Evolutionary conservation across 768 basidiomycete species (phyloP).

Genomic region (Xerocomus spinulosus): DNA sequence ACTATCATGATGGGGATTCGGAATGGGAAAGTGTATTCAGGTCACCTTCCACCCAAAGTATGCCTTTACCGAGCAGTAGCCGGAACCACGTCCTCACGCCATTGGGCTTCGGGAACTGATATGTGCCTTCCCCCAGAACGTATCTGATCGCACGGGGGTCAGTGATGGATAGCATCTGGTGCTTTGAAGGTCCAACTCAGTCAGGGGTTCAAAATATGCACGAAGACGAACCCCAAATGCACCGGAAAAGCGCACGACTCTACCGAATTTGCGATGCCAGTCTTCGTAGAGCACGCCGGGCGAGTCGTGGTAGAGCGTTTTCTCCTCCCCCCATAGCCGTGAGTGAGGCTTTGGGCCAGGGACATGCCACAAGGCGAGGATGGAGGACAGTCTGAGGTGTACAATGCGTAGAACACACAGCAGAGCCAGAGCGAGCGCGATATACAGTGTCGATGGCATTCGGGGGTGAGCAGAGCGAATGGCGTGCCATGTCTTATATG

Average conservation of each 20-base stretch:
- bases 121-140: conserved; percentile 51
- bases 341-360: conserved; percentile 50
- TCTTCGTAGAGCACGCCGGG: conserved; percentile 50
- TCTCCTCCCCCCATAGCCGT: conserved; percentile 59
- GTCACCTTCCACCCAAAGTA: conserved; percentile 63
- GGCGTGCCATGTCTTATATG: conserved; percentile 9
- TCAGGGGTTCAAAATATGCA: conserved; percentile 1
- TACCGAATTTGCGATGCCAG: conserved; percentile 54
- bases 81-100: conserved; percentile 64
- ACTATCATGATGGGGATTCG: conserved; percentile 2
- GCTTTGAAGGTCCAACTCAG: conserved; percentile 33
- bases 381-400: conserved; percentile 32
- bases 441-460: conserved; percentile 10
- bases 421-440: conserved; percentile 20
- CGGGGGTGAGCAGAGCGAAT: not conserved
- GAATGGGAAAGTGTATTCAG: not conserved
- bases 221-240: conserved; percentile 45
- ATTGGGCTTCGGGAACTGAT: conserved; percentile 57
- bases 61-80: conserved; percentile 56
- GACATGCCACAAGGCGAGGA: conserved; percentile 38
- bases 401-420: conserved; percentile 32
- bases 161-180: conserved; percentile 53
- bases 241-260: conserved; percentile 51
- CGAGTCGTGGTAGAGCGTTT: conserved; percentile 45
- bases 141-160: conserved; percentile 50